Conservation (phyloP, 345 rosid genomes). For the Lepidium didymum region DNA sequence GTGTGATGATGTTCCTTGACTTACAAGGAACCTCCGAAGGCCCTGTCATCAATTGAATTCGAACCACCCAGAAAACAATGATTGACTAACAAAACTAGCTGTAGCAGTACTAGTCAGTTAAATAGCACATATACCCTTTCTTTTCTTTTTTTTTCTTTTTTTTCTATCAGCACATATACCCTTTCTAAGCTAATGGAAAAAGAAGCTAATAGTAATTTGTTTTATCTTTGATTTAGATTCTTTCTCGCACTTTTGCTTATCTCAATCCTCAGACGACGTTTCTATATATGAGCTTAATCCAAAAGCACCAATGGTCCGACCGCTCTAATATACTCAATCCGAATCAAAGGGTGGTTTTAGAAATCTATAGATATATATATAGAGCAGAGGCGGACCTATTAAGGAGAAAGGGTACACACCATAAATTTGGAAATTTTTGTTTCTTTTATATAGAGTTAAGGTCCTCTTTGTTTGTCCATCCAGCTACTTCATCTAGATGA, state of each 20-base stretch:
- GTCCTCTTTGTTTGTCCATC: no score
- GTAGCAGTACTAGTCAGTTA: background rate
- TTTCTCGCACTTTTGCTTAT: background rate
- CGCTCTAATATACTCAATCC: background rate
- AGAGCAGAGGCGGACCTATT: no score
- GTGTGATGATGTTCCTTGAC: slow-evolving; percentile 26
- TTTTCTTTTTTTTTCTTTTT: no score
- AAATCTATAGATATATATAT: no score
- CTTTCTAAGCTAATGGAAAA: background rate
- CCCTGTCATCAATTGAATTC: background rate
- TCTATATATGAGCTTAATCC: no score
- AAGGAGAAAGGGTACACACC: no score
- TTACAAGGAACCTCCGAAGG: background rate
- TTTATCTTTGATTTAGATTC: background rate
- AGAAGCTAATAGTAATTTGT: slow-evolving; percentile 11
- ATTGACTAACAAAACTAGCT: slow-evolving; percentile 13
- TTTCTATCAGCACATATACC: no score
- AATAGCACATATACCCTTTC: background rate
- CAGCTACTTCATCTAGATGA: no score
- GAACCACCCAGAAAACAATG: background rate
- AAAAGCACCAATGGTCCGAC: background rate
- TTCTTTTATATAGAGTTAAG: no score
- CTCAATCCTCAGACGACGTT: no score
- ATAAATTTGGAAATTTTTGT: no score
- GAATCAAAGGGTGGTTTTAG: no score